A percentile compares a stretch with the other conserved stretches of the same genome.
Evolutionary conservation across 2,329 filamentous ascomycete species (phyloP).

Genomic region (Sporothrix euskadiensis): DNA sequence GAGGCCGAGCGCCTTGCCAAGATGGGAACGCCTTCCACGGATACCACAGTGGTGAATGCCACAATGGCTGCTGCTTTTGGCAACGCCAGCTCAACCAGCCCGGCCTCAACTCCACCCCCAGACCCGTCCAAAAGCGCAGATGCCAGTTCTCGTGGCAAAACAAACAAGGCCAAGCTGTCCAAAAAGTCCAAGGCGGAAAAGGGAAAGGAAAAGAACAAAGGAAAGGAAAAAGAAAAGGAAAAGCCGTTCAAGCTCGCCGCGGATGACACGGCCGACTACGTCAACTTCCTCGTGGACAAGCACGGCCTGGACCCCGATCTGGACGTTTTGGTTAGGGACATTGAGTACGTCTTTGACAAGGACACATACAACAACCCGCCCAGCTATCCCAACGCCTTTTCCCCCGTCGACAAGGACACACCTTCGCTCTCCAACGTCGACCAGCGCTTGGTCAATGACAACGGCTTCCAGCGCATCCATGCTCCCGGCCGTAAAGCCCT

Average conservation of each 20-base stretch:
- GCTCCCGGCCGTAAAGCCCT: slow-evolving; percentile 16
- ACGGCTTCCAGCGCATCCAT: slow-evolving; percentile 1
- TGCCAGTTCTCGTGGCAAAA: not conserved
- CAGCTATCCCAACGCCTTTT: slow-evolving; percentile 11
- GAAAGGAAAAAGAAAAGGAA: not conserved
- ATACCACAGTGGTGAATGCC: too few species aligned
- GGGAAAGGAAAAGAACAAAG: not conserved
- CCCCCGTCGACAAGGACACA: slow-evolving; percentile 33
- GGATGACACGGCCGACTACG: slow-evolving; percentile 30
- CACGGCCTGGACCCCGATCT: slow-evolving; percentile 36
- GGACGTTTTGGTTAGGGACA: slow-evolving; percentile 28
- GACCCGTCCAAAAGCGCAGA: too few species aligned
- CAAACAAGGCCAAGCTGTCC: not conserved
- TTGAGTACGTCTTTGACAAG: slow-evolving; percentile 12
- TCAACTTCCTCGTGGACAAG: slow-evolving; percentile 35
- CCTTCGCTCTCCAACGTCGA: slow-evolving; percentile 6
- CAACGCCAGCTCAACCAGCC: too few species aligned
- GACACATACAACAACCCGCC: not conserved
- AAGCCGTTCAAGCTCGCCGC: not conserved
- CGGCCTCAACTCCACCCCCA: too few species aligned
- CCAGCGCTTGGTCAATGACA: not conserved
- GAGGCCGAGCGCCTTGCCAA: too few species aligned
- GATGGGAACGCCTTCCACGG: too few species aligned
- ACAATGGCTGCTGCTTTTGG: too few species aligned
- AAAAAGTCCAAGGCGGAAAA: not conserved